phyloP scores from a whole-genome alignment of 768 basidiomycete genomes.

The Boletus barrowsii region DNA sequence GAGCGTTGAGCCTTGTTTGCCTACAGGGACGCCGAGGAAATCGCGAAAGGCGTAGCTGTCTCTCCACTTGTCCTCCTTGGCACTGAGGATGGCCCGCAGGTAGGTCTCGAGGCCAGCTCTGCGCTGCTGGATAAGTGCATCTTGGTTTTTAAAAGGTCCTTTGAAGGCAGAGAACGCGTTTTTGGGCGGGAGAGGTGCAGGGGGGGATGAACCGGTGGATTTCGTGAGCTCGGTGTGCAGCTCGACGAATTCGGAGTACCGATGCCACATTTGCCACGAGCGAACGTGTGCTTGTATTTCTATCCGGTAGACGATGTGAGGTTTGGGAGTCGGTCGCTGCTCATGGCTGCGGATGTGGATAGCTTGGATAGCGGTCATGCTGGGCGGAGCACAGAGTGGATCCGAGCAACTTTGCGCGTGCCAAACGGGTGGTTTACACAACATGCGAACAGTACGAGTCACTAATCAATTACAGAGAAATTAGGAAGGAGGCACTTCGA shows the following conservation, averaged over 20 bases:
- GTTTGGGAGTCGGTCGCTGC: conserved; percentile 63
- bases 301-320: conserved; percentile 81
- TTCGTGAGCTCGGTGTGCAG: conserved; percentile 79
- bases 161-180: conserved; percentile 68
- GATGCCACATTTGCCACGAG: conserved; percentile 91
- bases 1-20: conserved; percentile 41
- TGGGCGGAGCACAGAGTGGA: conserved; percentile 9
- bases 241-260: conserved; percentile 93
- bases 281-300: conserved; percentile 84
- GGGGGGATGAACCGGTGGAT: conserved; percentile 78
- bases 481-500: conserved; percentile 21
- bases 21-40: conserved; percentile 82
- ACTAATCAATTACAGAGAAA: not conserved
- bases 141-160: conserved; percentile 46
- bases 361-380: conserved; percentile 74
- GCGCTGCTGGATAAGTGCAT: conserved; percentile 73
- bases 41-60: conserved; percentile 75
- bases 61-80: conserved; percentile 82
- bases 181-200: conserved; percentile 80
- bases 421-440: conserved; percentile 8
- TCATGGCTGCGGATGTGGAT: conserved; percentile 68
- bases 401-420: not conserved
- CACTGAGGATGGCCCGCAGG: conserved; percentile 78
- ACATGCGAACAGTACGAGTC: conserved; percentile 2
- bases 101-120: conserved; percentile 75